Base-by-base conservation (phyloP, 225 moss, liverwort and hornwort genomes). In the Climacium dendroides region DNA sequence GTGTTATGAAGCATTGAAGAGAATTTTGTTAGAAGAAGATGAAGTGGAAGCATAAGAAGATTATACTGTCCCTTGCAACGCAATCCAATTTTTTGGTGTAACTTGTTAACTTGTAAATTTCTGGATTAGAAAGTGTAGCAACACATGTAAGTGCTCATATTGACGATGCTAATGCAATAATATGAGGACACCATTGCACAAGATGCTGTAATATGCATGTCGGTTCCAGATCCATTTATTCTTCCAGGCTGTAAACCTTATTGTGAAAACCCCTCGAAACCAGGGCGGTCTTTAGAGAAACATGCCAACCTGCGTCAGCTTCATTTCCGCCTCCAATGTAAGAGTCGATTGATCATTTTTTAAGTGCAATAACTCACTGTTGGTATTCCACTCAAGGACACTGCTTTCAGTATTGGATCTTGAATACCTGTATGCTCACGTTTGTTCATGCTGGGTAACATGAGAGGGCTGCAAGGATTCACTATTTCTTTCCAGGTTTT, bases 1-100 rank as follows among this genome's bases (percentile, higher is more conserved):
- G 95, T 95, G 95, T 87, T 95, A 96, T n/a, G 95, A 96, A 92
- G 94, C 93, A 75, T 85, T 94, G 91, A 96, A 95, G 79, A 90
- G 90, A 87, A 88, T 95, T 84, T 90, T 95, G 70, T 89, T 93
- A 88, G 96, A 95, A 86, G 95, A 96, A 89, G 95, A 96, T 50
- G 88, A 93, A 91, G 87, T 91, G 75, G 79, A 83, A 83, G 63
- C 58, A 24, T 89, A 83, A n/a, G 43, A 66, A 64, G 87, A 50
- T 76, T 66, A 72, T 32, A 62, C 78, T 69, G 50, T 71, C 24
- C 54, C 70, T 57, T 54, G 74, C 64, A 80, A 85, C 87, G 6
- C 77, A 81, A 66, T 81, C 35, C 74, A 85, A 90, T 89, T 89
- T 83, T 85, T 83, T 85, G 53, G 30, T 76, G 92, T 88, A 79